Base-by-base conservation (phyloP, 2,329 filamentous ascomycete species). In the Neocucurbitaria cava region DNA sequence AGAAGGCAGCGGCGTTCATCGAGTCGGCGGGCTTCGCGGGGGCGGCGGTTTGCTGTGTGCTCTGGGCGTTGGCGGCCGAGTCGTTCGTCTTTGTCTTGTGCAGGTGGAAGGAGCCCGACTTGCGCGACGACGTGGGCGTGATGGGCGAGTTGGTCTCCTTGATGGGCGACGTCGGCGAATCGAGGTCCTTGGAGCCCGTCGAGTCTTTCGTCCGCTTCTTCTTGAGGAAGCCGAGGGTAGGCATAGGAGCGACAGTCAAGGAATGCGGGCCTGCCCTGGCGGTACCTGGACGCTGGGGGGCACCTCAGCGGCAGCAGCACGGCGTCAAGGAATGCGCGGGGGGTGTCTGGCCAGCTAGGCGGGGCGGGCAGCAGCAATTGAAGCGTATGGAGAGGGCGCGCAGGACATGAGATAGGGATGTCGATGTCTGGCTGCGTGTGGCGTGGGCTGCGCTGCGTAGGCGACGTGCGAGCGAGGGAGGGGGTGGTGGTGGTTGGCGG, bases 161-260 rank as follows among this genome's bases (percentile, higher is more conserved):
- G 64, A 83, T 83, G 71, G 87, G 83, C 72, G 87, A 86, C 68
- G 84, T 84, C 76, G 91, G 87, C 75, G 86, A 83, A 75, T 88
- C 86, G 74, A 83, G 77, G 76, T 87, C 84, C 73, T 81, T 83
- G 75, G 77, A 78, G 62, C 82, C 79, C 67, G 79, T 77, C 70
- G 87, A 90, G 82, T 97, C 92, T 87, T 92, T 96, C 81, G 92
- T 96, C 86, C 92, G 89, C 86, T 96, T 96, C 87, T 96, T 98
- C 86, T 97, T 97, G 76, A 98, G 87, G 76, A 97, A 92, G 79
- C 92, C 92, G 83, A 97, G 86, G 78, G 87, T 91, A 88, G 93
- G 95, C 95, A 99, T 98, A 78, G 71, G 68, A 62, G 71, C 72
- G 69, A 58, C 64, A 54, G 62, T 59, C 42, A 47, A 51, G 58